Evolutionary conservation across 2,329 filamentous ascomycete genomes (phyloP).

Genomic region (Diplodia mutila): DNA sequence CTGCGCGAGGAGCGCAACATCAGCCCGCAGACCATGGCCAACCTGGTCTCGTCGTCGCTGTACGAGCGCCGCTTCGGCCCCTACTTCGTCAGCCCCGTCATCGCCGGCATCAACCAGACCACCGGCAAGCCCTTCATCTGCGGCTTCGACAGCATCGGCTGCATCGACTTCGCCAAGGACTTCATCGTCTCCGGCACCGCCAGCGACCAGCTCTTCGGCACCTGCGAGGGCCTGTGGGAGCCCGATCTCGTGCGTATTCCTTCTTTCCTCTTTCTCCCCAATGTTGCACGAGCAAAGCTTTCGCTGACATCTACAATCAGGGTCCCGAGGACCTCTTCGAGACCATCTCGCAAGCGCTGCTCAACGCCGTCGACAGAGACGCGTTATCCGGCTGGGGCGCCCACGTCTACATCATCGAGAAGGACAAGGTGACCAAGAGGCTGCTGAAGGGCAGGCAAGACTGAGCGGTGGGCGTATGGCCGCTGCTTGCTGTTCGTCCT

Average conservation of each 20-base stretch:
- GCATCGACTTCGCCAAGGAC: conserved; percentile 99
- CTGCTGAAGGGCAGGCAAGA: conserved; percentile 98
- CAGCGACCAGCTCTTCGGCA: conserved; percentile 97
- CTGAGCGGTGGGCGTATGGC: conserved; percentile 35
- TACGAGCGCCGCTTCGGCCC: conserved; percentile 84
- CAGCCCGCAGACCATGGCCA: conserved; percentile 91
- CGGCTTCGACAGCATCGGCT: conserved; percentile 98
- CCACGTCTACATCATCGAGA: conserved; percentile 99
- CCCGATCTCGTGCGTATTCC: conserved; percentile 81
- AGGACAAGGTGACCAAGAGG: conserved; percentile 99
- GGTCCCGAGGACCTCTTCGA: conserved; percentile 94
- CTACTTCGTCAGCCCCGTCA: conserved; percentile 92
- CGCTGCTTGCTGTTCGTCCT: not conserved
- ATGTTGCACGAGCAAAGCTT: not conserved
- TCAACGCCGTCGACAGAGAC: conserved; percentile 96
- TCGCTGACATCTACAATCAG: conserved; percentile 50
- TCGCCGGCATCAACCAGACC: conserved; percentile 93
- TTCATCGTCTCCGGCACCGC: conserved; percentile 98
- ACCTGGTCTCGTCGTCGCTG: conserved; percentile 81
- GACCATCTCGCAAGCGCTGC: conserved; percentile 92
- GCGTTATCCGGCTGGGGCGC: conserved; percentile 97
- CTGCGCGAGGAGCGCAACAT: conserved; percentile 97
- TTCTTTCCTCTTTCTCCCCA: not conserved
- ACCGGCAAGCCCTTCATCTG: conserved; percentile 96
- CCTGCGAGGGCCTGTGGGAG: conserved; percentile 97